A percentile compares a stretch with the other conserved stretches of the same genome.
Evolutionary conservation across 306 rosid genomes (phyloP).

Genomic region (Oxytropis ochrocephala): DNA sequence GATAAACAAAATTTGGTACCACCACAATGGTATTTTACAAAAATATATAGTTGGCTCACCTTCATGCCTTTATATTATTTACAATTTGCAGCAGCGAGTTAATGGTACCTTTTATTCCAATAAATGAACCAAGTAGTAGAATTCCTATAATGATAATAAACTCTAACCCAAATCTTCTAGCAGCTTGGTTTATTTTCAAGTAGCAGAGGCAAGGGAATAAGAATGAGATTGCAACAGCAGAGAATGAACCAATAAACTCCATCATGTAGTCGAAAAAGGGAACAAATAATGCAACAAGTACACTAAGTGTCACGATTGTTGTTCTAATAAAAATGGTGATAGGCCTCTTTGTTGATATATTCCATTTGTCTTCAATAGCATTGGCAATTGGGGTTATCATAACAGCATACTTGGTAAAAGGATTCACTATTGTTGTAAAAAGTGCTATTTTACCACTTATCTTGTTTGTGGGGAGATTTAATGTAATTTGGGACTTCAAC

Average conservation of each 20-base stretch:
- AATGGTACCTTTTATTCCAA: constrained; percentile 47
- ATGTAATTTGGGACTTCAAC: constrained; percentile 49
- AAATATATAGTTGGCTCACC: too few relatives aligned
- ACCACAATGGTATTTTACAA: too few relatives aligned
- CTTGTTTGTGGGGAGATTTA: constrained; percentile 50
- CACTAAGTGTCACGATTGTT: constrained; percentile 35
- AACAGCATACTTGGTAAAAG: constrained; percentile 59
- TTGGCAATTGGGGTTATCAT: constrained; percentile 46
- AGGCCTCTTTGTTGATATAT: neutral
- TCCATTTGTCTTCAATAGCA: constrained; percentile 46
- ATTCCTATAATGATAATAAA: constrained; percentile 33
- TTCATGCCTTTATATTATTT: constrained; percentile 20
- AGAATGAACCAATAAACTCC: constrained; percentile 58
- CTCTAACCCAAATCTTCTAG: constrained; percentile 39
- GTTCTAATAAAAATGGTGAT: constrained; percentile 46
- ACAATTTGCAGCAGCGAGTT: constrained; percentile 38
- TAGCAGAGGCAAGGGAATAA: constrained; percentile 60
- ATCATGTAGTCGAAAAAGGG: constrained; percentile 64
- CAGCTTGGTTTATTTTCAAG: constrained; percentile 50
- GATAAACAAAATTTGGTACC: too few relatives aligned
- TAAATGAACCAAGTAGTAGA: constrained; percentile 31
- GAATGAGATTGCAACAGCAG: constrained; percentile 32
- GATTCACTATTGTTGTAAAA: constrained; percentile 49
- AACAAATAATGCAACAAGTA: constrained; percentile 40
- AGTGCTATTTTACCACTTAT: constrained; percentile 50